A percentile compares a stretch with the other conserved stretches of the same genome.
phyloP scores from a whole-genome alignment of 169 alveolate genomes.

The Cryptosporidium canis region DNA sequence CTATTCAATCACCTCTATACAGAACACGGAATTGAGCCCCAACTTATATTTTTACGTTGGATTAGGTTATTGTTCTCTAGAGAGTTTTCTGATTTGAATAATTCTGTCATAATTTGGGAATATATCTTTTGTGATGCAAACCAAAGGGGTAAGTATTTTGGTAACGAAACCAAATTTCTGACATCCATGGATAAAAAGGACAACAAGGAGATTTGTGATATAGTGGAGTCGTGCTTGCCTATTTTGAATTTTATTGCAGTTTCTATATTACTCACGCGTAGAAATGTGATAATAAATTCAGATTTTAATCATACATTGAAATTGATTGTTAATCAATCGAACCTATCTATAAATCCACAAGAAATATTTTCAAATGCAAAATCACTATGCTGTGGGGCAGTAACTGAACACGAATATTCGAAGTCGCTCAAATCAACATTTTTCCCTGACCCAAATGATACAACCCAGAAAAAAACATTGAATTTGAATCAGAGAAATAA shows the following conservation, averaged over 20 bases:
- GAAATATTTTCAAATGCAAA: slow-evolving; percentile 13
- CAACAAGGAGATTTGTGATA: slow-evolving; percentile 2
- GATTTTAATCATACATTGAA: slow-evolving; percentile 42
- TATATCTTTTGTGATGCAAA: slow-evolving; percentile 37
- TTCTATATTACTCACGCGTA: not conserved
- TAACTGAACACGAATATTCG: not conserved
- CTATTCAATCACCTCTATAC: slow-evolving; percentile 2
- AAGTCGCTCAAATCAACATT: not conserved
- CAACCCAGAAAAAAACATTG: not conserved
- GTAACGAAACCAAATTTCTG: not conserved
- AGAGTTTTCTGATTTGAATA: slow-evolving; percentile 72
- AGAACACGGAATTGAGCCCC: slow-evolving; percentile 65
- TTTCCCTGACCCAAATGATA: not conserved
- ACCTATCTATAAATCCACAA: slow-evolving; percentile 10
- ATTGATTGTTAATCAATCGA: slow-evolving; percentile 44
- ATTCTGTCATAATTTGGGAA: slow-evolving; percentile 63
- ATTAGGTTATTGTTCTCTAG: slow-evolving; percentile 84
- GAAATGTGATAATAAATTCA: not conserved
- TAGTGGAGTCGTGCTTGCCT: slow-evolving; percentile 48
- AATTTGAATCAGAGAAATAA: not conserved
- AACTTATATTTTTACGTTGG: slow-evolving; percentile 78
- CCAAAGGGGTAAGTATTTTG: not conserved
- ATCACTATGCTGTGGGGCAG: not conserved
- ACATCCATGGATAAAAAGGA: not conserved
- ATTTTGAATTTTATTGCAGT: slow-evolving; percentile 46